Percentiles rank a stretch among this genome's conserved stretches.
phyloP scores from a whole-genome alignment of 768 basidiomycete genomes.

The Termitomyces sp. region DNA sequence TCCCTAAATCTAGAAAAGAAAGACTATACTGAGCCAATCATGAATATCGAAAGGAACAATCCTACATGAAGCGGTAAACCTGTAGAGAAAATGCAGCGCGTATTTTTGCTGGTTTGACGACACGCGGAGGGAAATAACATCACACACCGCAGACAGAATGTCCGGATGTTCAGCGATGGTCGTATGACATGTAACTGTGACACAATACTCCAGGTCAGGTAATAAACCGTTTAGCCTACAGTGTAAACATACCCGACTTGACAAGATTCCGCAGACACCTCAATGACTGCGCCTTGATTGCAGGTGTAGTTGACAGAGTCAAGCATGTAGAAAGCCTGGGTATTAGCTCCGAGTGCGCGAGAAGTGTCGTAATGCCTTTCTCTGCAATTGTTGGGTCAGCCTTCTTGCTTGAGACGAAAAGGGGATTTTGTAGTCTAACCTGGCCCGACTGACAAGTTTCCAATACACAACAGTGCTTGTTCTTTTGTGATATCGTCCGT shows the following conservation, averaged over 20 bases:
- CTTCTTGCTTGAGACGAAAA: background rate
- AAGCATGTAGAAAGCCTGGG: slow-evolving; percentile 10
- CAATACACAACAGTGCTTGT: slow-evolving; percentile 12
- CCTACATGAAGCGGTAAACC: slow-evolving; percentile 9
- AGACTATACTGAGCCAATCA: background rate
- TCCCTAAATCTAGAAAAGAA: slow-evolving; percentile 5
- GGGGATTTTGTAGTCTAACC: background rate
- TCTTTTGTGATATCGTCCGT: slow-evolving; percentile 10
- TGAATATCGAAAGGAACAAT: background rate
- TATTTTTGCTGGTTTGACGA: slow-evolving; percentile 15
- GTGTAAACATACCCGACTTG: slow-evolving; percentile 7
- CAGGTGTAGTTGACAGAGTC: slow-evolving; percentile 1
- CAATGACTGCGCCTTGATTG: slow-evolving; percentile 11
- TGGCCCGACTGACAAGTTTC: slow-evolving; percentile 12
- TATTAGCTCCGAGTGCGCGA: slow-evolving; percentile 6
- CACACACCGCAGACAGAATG: slow-evolving; percentile 6
- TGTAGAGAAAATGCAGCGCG: slow-evolving; percentile 12
- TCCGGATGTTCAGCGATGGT: slow-evolving; percentile 2
- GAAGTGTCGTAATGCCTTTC: slow-evolving; percentile 5
- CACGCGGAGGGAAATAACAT: slow-evolving; percentile 3
- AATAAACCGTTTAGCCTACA: background rate
- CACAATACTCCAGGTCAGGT: background rate
- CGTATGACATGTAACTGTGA: slow-evolving; percentile 7
- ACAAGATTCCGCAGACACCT: slow-evolving; percentile 15
- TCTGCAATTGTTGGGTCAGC: background rate